phyloP scores from a whole-genome alignment of 2,329 filamentous ascomycete species.

The Ceratocystis ficicola region DNA sequence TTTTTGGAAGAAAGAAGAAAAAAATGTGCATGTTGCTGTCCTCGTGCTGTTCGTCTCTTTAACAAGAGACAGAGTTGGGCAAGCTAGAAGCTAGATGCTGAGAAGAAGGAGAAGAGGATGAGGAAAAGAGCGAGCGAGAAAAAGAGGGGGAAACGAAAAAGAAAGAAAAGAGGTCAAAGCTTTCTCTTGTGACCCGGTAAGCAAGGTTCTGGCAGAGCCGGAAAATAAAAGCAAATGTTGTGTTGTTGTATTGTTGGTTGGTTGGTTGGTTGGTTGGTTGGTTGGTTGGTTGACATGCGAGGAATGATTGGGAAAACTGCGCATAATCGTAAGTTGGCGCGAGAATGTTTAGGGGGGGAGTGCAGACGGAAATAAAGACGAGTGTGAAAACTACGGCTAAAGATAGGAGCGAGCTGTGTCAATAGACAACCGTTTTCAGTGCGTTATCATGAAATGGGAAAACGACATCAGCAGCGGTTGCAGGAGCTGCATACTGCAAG shows the following conservation, averaged over 20 bases:
- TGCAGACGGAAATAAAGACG: not conserved
- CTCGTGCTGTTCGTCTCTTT: no score
- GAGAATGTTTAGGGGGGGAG: not conserved
- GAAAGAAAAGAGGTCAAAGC: not conserved
- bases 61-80: no score
- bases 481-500: no score
- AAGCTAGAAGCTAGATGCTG: not conserved
- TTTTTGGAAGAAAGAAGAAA: no score
- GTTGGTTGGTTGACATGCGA: not conserved
- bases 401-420: no score
- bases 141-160: not conserved
- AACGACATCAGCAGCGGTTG: no score
- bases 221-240: no score
- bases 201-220: not conserved
- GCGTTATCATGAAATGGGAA: no score
- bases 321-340: not conserved
- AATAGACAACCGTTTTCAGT: no score
- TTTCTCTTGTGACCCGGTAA: not conserved
- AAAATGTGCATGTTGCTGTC: no score
- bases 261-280: not conserved
- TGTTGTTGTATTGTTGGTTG: not conserved
- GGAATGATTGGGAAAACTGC: not conserved
- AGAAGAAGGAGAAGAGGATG: not conserved
- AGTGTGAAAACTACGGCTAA: no score
- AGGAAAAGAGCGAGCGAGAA: not conserved